Conservation (phyloP, 257 asterid species). For the Jaltomata sinuosa region DNA sequence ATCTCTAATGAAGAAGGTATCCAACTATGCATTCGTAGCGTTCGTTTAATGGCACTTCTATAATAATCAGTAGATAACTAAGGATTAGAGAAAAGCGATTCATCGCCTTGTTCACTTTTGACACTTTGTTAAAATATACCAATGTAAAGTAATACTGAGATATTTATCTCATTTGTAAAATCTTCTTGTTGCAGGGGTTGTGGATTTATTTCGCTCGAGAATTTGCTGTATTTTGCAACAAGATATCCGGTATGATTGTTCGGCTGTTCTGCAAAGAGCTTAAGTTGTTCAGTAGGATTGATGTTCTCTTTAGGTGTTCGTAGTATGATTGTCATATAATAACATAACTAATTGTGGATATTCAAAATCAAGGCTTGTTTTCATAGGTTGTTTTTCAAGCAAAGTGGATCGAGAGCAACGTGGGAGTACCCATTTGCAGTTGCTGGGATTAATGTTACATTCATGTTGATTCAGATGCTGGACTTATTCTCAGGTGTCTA, state of each 20-base stretch:
- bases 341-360: constrained; percentile 46
- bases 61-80: background rate
- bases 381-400: constrained; percentile 74
- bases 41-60: background rate
- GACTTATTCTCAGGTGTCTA: constrained; percentile 65
- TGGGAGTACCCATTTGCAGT: constrained; percentile 99
- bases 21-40: background rate
- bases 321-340: background rate
- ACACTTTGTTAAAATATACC: background rate
- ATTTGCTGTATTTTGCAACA: constrained; percentile 72
- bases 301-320: background rate
- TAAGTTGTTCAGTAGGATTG: background rate
- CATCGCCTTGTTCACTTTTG: background rate
- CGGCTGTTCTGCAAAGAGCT: constrained; percentile 18
- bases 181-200: constrained; percentile 60
- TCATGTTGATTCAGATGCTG: constrained; percentile 89
- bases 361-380: constrained; percentile 71
- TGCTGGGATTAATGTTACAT: constrained; percentile 79
- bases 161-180: constrained; percentile 11
- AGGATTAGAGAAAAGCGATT: background rate
- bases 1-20: background rate
- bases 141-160: background rate
- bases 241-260: constrained; percentile 64
- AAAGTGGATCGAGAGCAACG: constrained; percentile 59
- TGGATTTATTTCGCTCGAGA: constrained; percentile 91